phyloP scores from a whole-genome alignment of 192 early-diverging fungal species.

The Irineochytrium annulatum region DNA sequence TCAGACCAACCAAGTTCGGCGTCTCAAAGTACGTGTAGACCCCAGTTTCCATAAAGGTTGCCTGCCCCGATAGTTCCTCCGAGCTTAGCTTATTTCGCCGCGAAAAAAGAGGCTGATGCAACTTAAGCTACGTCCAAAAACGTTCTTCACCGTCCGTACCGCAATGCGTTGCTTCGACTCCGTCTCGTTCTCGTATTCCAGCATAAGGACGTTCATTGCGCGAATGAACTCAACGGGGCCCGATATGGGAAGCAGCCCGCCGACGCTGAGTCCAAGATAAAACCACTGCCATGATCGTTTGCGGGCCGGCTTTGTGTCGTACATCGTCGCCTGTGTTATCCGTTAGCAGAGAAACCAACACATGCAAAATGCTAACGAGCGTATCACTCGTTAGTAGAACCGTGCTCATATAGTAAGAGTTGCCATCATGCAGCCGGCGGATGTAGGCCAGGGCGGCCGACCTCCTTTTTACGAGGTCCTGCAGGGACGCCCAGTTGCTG shows the following conservation, averaged over 20 bases:
- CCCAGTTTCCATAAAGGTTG: slow-evolving; percentile 13
- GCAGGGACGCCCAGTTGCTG: no score
- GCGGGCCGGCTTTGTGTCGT: slow-evolving; percentile 12
- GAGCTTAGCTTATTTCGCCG: slow-evolving; percentile 4
- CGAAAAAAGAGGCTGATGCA: slow-evolving; percentile 13
- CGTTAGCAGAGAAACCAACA: background rate
- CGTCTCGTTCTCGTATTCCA: slow-evolving; percentile 35
- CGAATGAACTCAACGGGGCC: slow-evolving; percentile 30
- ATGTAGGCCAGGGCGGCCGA: slow-evolving; percentile 15
- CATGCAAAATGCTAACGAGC: background rate
- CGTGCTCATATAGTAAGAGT: slow-evolving; percentile 17
- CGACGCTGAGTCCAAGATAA: slow-evolving; percentile 32
- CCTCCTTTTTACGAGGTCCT: slow-evolving; percentile 16
- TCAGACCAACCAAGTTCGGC: slow-evolving; percentile 25
- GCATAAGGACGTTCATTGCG: slow-evolving; percentile 30
- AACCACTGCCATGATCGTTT: slow-evolving; percentile 31
- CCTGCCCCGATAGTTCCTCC: slow-evolving; percentile 16
- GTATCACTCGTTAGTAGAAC: slow-evolving; percentile 17
- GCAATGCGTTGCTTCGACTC: slow-evolving; percentile 19
- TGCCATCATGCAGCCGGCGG: slow-evolving; percentile 20
- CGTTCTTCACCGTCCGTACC: slow-evolving; percentile 10
- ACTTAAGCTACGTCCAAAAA: background rate
- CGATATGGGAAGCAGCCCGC: slow-evolving; percentile 27
- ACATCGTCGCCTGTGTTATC: slow-evolving; percentile 7
- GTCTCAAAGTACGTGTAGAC: slow-evolving; percentile 33